Evolutionary conservation across 495 filamentous ascomycete species (phyloP), one percentile per base, ranked within the genome.

Genomic region (Tuber melanosporum): DNA sequence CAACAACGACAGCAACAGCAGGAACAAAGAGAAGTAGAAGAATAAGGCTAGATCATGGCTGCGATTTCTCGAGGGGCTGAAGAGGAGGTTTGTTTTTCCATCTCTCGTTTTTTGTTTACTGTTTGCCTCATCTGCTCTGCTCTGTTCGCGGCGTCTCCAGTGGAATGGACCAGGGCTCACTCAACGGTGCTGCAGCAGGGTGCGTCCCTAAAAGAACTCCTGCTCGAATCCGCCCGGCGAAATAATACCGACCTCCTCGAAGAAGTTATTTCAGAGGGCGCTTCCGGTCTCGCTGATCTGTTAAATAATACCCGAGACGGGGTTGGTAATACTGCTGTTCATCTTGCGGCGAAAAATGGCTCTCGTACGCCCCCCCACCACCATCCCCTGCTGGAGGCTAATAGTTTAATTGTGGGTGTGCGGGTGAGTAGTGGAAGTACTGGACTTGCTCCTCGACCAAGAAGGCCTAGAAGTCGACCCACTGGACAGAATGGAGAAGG

Each of bases 391-490:
- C 10, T 49, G 52, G 7, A 71, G 39, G 47, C 70, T 76, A 74
- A 84, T 73, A 71, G 39, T 62, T 36, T 66, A 12, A 7, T 36
- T 32, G 52, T 74, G 57, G 73, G 22, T n/a, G 42, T 71, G n/a
- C 52, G 57, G 69, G 46, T 75, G 32, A 20, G 66, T 74, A 94
- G 92, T 96, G 86, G 95, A 98, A 79, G 89, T 93, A 36, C 92
- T 98, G 86, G 95, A 99, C 85, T 78, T 89, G 74, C 90, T 99
- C 71, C 95, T 99, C 76, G 96, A 99, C 87, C 94, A 97, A 84
- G 91, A 94, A 75, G 93, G 89, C 74, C 91, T 99, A 84, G 95
- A 99, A 87, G 97, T 95, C 84, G 95, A 99, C 87, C 93, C 93
- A 9, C 79, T 92, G 74, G 93, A 91, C 83, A 90, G 91, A 44